These are phyloP conservation scores for Corymbia citriodora DNA, from an alignment of 441 rosid species.

Conservation along the genomic window DNA sequence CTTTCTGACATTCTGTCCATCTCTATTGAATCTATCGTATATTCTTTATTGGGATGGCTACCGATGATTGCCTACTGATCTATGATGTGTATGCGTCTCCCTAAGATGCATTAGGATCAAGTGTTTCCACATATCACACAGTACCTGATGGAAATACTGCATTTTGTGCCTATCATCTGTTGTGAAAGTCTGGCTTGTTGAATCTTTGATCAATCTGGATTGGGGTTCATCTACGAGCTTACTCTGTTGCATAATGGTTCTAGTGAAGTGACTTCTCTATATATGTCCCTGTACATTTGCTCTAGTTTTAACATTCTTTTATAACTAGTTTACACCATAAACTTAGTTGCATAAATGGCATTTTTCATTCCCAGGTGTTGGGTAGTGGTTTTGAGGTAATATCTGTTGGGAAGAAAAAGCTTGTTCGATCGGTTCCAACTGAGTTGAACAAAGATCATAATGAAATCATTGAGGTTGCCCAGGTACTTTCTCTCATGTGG, in stretches of 20 bases:
- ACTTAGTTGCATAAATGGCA: neutral
- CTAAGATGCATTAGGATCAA: neutral
- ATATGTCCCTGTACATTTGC: neutral
- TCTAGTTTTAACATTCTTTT: neutral
- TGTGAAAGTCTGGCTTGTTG: neutral
- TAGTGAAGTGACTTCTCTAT: neutral
- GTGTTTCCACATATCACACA: neutral
- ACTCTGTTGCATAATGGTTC: neutral
- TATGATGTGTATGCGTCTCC: neutral
- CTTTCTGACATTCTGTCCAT: neutral
- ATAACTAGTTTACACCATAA: neutral
- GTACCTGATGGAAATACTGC: neutral
- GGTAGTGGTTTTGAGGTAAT: conserved; percentile 94
- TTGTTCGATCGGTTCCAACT: conserved; percentile 86
- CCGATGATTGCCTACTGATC: neutral
- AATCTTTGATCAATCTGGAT: neutral
- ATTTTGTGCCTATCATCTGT: neutral
- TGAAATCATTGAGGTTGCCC: conserved; percentile 81
- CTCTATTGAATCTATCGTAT: neutral
- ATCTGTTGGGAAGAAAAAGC: conserved; percentile 77
- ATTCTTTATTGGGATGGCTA: neutral
- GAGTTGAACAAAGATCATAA: conserved; percentile 94
- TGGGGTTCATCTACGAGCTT: neutral
- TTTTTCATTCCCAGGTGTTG: conserved; percentile 36
- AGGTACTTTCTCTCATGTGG: conserved; percentile 27